These are phyloP conservation scores for Trypanosoma brucei DNA, from an alignment of 208 protist species.

Conservation along the genomic window DNA sequence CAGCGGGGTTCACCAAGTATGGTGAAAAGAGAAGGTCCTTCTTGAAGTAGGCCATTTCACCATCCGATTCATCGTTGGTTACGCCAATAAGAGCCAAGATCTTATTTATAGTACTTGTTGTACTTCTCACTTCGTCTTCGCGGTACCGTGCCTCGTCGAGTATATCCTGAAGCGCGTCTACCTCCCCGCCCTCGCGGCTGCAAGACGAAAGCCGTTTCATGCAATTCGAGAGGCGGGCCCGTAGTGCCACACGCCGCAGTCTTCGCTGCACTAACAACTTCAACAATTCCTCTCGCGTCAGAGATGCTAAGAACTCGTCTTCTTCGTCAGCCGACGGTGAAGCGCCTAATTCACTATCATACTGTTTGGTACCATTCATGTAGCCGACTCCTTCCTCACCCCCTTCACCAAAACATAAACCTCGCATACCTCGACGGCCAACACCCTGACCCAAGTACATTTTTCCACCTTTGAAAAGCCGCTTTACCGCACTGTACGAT, in stretches of 20 bases:
- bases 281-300: conserved; percentile 13
- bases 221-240: conserved; percentile 7
- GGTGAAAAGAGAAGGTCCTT: conserved; percentile 25
- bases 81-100: conserved; percentile 11
- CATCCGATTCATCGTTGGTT: not conserved
- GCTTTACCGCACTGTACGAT: too few relatives aligned
- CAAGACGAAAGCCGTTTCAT: conserved; percentile 10
- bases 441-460: too few relatives aligned
- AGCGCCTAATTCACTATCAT: not conserved
- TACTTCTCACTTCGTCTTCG: conserved; percentile 3
- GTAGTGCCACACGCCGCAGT: conserved; percentile 18
- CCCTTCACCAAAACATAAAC: not conserved
- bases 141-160: conserved; percentile 5
- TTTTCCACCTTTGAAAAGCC: too few relatives aligned
- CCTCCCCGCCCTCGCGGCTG: not conserved
- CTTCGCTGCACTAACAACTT: conserved; percentile 15
- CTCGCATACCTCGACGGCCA: too few relatives aligned
- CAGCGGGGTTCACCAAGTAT: conserved; percentile 14
- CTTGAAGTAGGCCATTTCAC: conserved; percentile 8
- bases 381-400: not conserved
- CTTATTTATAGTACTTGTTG: conserved; percentile 12
- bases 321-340: conserved; percentile 1
- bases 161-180: conserved; percentile 2
- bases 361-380: not conserved
- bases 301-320: conserved; percentile 2